These are phyloP conservation scores for Luffa acutangula DNA, from an alignment of 306 rosid species.

Conservation along the genomic window DNA sequence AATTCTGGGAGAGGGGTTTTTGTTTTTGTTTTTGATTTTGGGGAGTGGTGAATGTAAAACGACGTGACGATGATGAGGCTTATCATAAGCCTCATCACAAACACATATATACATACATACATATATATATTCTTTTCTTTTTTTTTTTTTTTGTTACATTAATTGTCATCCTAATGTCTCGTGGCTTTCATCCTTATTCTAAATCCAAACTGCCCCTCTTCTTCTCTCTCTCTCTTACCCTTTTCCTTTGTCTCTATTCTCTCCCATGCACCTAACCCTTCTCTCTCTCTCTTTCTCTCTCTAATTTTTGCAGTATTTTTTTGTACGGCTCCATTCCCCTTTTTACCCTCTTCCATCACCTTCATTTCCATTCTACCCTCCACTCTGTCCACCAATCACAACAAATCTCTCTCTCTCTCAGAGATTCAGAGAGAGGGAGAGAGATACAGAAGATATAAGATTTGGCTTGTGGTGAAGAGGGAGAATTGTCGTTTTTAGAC, in stretches of 20 bases:
- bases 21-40: not conserved
- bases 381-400: not conserved
- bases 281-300: constrained; percentile 2
- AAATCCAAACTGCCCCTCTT: constrained; percentile 84
- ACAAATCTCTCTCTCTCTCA: not conserved
- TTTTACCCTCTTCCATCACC: constrained; percentile 11
- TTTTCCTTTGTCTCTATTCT: constrained; percentile 25
- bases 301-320: not conserved
- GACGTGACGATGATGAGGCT: constrained; percentile 98
- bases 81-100: constrained; percentile 74
- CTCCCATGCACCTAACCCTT: not conserved
- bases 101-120: not conserved
- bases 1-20: constrained; percentile 89
- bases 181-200: constrained; percentile 87
- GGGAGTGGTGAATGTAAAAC: constrained; percentile 80
- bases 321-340: constrained; percentile 13
- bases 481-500: not conserved
- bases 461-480: not conserved
- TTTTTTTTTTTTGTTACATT: not conserved
- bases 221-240: constrained; percentile 22
- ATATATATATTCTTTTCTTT: not conserved
- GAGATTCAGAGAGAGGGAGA: not conserved
- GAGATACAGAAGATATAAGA: not conserved
- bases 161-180: constrained; percentile 24
- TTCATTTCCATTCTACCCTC: not conserved